Base-by-base conservation (phyloP, 139 green algal genomes). In the Coccomyxa sp. region DNA sequence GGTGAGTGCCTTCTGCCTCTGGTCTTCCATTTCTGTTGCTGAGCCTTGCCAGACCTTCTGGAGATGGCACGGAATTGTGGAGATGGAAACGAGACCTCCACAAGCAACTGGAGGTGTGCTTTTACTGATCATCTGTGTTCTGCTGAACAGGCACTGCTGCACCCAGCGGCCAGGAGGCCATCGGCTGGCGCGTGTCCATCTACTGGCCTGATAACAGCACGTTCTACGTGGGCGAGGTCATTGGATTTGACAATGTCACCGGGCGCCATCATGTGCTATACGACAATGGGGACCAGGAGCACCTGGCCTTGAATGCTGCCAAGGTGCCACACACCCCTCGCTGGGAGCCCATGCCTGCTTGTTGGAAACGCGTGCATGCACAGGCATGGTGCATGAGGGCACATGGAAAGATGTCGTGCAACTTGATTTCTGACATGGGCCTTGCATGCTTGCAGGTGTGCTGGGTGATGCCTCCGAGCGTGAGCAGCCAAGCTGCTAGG, bases 141-240 rank as follows among this genome's bases (percentile, higher is more conserved):
- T 71, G 18, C 63, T 71, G 18, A 21, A 21, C 63, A 28, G 21
- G 63, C 63, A 71, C 63, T 9, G 1, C 21, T 21, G 63, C 63
- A 71, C 18, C 63, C 21, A 25, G 63, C 18, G 63, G 63, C 63
- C 63, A 81, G 82, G 25, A 51, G 38, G 82, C 77, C 7, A 59
- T 86, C 13, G 82, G 82, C 66, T 86, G 82, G 82, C 58, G 66
- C 18, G 32, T 86, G 14, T 60, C 76, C 13, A 51, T 86, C 13
- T 82, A 82, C 76, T 86, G 82, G 82, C 32, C 75, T 30, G 82
- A 82, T 0, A 77, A 86, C 77, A 82, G 32, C 16, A 45, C 58
- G 60, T 79, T 82, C 27, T 82, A 86, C 21, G 21, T 66, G 10
- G 82, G 76, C 45, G 76, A 76, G 59, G 38, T 82, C 21, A 38